These are phyloP conservation scores for Stentor coeruleus DNA, from an alignment of 73 alveolate species.

Conservation along the genomic window DNA sequence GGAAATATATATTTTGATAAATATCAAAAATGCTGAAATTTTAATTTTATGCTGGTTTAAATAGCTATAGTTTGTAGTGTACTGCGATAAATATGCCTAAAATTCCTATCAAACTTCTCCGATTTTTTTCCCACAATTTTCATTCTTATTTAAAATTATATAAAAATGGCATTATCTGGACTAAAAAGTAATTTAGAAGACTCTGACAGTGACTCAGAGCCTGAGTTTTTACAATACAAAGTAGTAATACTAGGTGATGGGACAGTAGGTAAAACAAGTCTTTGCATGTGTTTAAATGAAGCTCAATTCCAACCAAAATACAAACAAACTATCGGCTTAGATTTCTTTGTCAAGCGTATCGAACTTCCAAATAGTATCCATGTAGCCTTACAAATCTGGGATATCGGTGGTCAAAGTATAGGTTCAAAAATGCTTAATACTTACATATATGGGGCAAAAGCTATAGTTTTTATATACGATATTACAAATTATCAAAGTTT, in stretches of 20 bases:
- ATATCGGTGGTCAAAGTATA: slow-evolving; percentile 56
- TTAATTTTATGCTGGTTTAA: no score
- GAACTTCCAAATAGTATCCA: slow-evolving; percentile 44
- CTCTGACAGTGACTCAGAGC: slow-evolving; percentile 46
- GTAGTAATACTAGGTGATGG: slow-evolving; percentile 49
- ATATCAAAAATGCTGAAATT: no score
- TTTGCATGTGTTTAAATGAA: slow-evolving; percentile 50
- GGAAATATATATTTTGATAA: no score
- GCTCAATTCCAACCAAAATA: slow-evolving; percentile 53
- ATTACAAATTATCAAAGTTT: slow-evolving; percentile 54
- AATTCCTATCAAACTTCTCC: no score
- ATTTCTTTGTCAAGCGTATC: slow-evolving; percentile 51
- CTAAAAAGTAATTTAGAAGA: neutral
- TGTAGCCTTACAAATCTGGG: slow-evolving; percentile 57
- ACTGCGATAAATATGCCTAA: no score
- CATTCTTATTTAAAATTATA: no score
- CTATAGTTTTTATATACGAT: slow-evolving; percentile 52
- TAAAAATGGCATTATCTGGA: no score
- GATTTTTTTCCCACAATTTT: no score
- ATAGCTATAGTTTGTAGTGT: no score
- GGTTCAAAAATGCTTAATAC: slow-evolving; percentile 57
- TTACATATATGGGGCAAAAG: slow-evolving; percentile 61
- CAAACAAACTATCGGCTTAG: slow-evolving; percentile 64
- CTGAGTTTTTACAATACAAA: slow-evolving; percentile 50
- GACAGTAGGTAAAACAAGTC: slow-evolving; percentile 61